Conservation (phyloP, 192 early-diverging fungal species). For the Coemansia sp. region DNA sequence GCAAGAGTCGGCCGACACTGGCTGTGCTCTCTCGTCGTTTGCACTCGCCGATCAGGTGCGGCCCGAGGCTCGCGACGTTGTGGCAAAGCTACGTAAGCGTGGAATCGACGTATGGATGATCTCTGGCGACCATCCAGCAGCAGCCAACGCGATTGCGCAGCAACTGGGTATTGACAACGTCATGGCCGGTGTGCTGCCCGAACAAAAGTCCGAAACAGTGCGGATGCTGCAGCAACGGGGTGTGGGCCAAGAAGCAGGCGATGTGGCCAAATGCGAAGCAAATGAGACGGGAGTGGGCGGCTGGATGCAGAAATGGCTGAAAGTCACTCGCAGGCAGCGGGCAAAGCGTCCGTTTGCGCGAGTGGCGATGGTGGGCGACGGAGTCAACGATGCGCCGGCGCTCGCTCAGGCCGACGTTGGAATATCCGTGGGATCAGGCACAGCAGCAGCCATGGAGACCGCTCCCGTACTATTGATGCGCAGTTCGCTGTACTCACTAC, state of each 20-base stretch:
- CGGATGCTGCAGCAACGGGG: conserved; percentile 62
- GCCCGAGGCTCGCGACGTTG: conserved; percentile 73
- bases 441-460: conserved; percentile 88
- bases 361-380: conserved; percentile 94
- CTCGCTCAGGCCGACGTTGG: conserved; percentile 87
- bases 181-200: conserved; percentile 87
- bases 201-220: conserved; percentile 81
- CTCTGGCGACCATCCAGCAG: conserved; percentile 85
- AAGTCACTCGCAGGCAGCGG: neutral
- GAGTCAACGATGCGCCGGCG: conserved; percentile 93
- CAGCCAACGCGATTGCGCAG: conserved; percentile 76
- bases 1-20: conserved; percentile 54
- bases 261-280: neutral
- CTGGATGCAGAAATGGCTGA: neutral
- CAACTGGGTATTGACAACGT: conserved; percentile 82
- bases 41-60: conserved; percentile 83
- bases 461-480: conserved; percentile 82
- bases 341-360: conserved; percentile 37
- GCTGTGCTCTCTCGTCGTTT: conserved; percentile 59
- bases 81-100: conserved; percentile 67
- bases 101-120: conserved; percentile 85
- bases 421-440: conserved; percentile 85
- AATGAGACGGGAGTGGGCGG: neutral
- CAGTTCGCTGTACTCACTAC: conserved; percentile 71
- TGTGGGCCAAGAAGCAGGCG: neutral